Percentiles rank a stretch among this genome's conserved stretches.
Conservation (phyloP, 176 grass and related monocot species). For the Carex parvula region DNA sequence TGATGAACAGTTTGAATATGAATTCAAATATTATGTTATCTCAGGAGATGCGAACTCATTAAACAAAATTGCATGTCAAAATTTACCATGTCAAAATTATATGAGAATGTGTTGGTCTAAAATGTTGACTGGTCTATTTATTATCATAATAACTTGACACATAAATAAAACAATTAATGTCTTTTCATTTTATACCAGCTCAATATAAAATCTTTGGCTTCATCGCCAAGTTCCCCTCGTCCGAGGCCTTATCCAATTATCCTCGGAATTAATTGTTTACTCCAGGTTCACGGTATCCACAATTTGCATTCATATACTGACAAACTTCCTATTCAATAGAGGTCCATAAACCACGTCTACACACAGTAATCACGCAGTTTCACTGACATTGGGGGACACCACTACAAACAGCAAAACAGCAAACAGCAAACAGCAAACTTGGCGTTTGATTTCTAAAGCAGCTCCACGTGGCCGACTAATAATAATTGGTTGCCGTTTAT, state of each 20-base stretch:
- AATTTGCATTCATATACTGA: background rate
- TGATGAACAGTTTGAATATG: no score
- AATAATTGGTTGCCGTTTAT: no score
- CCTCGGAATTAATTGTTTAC: background rate
- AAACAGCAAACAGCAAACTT: conserved; percentile 4
- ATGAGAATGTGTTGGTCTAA: no score
- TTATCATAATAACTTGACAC: background rate
- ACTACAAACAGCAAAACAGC: background rate
- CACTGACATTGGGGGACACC: background rate
- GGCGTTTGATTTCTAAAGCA: background rate
- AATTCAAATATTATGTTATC: no score
- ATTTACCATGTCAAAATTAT: no score
- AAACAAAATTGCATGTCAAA: no score
- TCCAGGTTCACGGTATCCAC: background rate
- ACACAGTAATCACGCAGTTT: background rate
- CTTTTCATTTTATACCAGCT: background rate
- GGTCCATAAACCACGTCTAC: background rate
- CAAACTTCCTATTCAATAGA: background rate
- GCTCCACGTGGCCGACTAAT: background rate
- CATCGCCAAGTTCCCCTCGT: background rate
- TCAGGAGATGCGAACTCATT: no score
- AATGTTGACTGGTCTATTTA: background rate
- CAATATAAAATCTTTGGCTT: background rate
- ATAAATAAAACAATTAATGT: background rate
- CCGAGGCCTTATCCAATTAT: conserved; percentile 11